These are phyloP conservation scores for Berberis thunbergii DNA, from an alignment of 164 flowering plant genomes.

Conservation along the genomic window DNA sequence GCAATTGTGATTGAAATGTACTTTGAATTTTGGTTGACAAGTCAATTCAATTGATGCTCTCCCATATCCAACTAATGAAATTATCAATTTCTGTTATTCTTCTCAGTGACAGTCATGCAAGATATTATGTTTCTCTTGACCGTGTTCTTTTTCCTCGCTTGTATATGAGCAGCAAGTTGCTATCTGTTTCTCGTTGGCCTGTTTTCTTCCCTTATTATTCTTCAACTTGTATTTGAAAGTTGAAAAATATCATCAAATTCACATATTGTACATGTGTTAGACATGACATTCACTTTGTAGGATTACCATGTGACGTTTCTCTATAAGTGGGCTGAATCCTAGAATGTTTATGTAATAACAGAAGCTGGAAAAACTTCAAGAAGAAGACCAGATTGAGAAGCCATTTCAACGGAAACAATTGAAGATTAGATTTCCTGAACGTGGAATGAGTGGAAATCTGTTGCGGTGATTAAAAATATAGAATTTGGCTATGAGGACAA, in stretches of 20 bases:
- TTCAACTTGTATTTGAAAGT: no score
- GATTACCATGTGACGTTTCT: slow-evolving; percentile 2
- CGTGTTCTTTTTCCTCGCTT: no score
- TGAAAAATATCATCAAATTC: no score
- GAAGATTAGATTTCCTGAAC: slow-evolving; percentile 92
- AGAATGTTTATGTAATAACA: slow-evolving; percentile 22
- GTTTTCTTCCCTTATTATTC: no score
- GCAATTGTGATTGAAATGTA: not conserved
- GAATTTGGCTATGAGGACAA: slow-evolving; percentile 61
- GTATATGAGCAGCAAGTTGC: no score
- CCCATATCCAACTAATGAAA: not conserved
- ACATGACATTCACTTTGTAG: not conserved
- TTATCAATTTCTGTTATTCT: not conserved
- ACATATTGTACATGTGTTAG: not conserved
- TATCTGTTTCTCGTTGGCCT: no score
- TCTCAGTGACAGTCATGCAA: not conserved
- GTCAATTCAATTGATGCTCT: not conserved
- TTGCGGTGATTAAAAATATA: slow-evolving; percentile 51
- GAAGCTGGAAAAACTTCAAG: slow-evolving; percentile 92
- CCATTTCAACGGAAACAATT: slow-evolving; percentile 91
- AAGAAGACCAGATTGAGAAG: slow-evolving; percentile 82
- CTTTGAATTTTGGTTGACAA: not conserved
- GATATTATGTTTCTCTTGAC: no score
- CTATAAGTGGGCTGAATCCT: not conserved
- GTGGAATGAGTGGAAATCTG: slow-evolving; percentile 83